phyloP scores from a whole-genome alignment of 371 early-diverging fungal species.

The Rhizopus delemar region DNA sequence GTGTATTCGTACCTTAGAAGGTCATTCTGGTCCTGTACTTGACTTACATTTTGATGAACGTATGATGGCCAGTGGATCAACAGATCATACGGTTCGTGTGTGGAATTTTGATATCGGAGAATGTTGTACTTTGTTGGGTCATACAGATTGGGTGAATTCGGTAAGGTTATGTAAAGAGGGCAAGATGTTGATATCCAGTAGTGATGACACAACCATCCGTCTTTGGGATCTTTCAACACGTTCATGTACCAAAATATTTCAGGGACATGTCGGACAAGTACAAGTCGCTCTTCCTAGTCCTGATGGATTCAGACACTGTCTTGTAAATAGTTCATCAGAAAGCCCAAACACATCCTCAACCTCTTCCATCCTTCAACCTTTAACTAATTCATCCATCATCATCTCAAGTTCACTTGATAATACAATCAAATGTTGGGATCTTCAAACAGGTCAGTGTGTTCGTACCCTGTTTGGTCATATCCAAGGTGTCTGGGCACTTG shows the following conservation, averaged over 20 bases:
- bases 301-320: conserved; percentile 45
- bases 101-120: conserved; percentile 88
- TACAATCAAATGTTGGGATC: conserved; percentile 87
- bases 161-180: conserved; percentile 73
- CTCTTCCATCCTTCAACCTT: too few relatives aligned
- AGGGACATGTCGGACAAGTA: conserved; percentile 83
- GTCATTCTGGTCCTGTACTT: conserved; percentile 83
- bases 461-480: conserved; percentile 89
- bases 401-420: conserved; percentile 89
- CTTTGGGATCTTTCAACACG: conserved; percentile 82
- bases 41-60: conserved; percentile 84
- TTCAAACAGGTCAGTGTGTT: conserved; percentile 75
- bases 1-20: conserved; percentile 82
- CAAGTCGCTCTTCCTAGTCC: conserved; percentile 60
- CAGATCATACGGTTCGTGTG: conserved; percentile 85
- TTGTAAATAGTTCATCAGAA: conserved; percentile 20
- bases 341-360: too few relatives aligned
- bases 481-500: conserved; percentile 88
- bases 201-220: conserved; percentile 80
- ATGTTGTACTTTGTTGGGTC: conserved; percentile 79
- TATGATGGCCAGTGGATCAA: conserved; percentile 80
- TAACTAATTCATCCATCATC: conserved; percentile 54
- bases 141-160: conserved; percentile 86
- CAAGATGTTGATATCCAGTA: conserved; percentile 71
- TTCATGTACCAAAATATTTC: conserved; percentile 66